Evolutionary conservation across 2,329 filamentous ascomycete species (phyloP), one percentile per base, ranked within the genome.

Genomic region (Aspergillus ustus): DNA sequence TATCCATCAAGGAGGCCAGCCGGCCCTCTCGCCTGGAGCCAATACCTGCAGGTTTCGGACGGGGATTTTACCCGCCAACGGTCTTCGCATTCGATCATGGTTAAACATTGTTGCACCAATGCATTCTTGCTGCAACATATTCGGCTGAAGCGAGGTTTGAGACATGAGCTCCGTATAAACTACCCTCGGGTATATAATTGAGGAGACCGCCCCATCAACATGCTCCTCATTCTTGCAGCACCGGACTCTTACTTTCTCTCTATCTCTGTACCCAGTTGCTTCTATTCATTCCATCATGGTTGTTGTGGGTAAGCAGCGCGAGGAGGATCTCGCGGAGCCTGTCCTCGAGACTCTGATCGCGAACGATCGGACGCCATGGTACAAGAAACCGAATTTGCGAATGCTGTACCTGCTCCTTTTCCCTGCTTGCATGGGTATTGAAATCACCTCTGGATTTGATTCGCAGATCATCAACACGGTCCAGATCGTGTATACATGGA

Each of bases 401-500:
- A 70, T 69, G 19, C 77, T 88, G 43, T 88, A 89, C 68, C 70
- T 88, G 7, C 73, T 85, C 62, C 80, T 89, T 53, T 84, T 88
- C 61, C 84, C 84, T 22, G 84, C 84, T 48, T 87, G 84, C 70
- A 84, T 88, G 77, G 86, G 86, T 51, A 85, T 88, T 60, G 86
- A 88, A 74, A 85, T 85, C 68, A 87, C 85, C 0, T 85, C 84
- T 4, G 85, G 85, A 0, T 87, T 87, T 66, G 85, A 86, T 67
- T 83, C 80, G 3, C 83, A 79, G 29, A 80, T 83, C 71, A 81
- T 80, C 68, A 80, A 80, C 64, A 78, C 77, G 0, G 69, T 81
- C 1, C 78, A 81, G 60, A 77, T 80, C 61, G 72, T 76, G 22
- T 68, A 70, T 44, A 66, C 71, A 5, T 81, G 77, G 71, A 73